These are phyloP conservation scores for Kodamaea neixiangensis DNA, from an alignment of 805 yeast species.

Conservation along the genomic window DNA sequence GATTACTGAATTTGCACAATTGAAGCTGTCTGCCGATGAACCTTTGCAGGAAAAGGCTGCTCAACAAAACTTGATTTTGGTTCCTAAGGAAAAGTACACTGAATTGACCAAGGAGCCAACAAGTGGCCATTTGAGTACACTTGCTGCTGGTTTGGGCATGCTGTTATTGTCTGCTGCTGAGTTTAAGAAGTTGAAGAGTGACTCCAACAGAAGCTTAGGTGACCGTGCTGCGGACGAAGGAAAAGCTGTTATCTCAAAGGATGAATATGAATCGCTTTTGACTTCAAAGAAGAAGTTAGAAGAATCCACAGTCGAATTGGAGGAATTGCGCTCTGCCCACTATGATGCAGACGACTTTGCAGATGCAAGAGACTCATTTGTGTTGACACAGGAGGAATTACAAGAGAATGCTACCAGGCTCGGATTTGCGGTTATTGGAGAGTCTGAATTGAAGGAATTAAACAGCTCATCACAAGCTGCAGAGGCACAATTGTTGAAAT, in stretches of 20 bases:
- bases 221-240: slow-evolving; percentile 29
- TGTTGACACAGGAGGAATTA: slow-evolving; percentile 29
- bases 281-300: slow-evolving; percentile 2
- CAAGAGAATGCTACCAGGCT: slow-evolving; percentile 25
- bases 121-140: background rate
- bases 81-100: slow-evolving; percentile 12
- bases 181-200: slow-evolving; percentile 7
- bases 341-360: slow-evolving; percentile 15
- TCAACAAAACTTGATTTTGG: slow-evolving; percentile 17
- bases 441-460: slow-evolving; percentile 21
- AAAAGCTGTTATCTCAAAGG: slow-evolving; percentile 23
- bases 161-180: slow-evolving; percentile 2
- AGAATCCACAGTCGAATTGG: slow-evolving; percentile 2
- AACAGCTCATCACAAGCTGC: slow-evolving; percentile 22
- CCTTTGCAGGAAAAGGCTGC: slow-evolving; percentile 19
- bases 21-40: slow-evolving; percentile 18
- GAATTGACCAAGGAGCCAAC: slow-evolving; percentile 10
- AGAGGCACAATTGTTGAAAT: slow-evolving; percentile 17
- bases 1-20: slow-evolving; percentile 12
- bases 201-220: slow-evolving; percentile 1
- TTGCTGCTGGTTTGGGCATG: slow-evolving; percentile 6
- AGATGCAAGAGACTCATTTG: slow-evolving; percentile 34
- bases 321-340: background rate
- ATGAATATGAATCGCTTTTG: slow-evolving; percentile 16
- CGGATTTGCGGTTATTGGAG: slow-evolving; percentile 26